Conservation (phyloP, 495 filamentous ascomycete genomes). For the Gamarada debralockiae region DNA sequence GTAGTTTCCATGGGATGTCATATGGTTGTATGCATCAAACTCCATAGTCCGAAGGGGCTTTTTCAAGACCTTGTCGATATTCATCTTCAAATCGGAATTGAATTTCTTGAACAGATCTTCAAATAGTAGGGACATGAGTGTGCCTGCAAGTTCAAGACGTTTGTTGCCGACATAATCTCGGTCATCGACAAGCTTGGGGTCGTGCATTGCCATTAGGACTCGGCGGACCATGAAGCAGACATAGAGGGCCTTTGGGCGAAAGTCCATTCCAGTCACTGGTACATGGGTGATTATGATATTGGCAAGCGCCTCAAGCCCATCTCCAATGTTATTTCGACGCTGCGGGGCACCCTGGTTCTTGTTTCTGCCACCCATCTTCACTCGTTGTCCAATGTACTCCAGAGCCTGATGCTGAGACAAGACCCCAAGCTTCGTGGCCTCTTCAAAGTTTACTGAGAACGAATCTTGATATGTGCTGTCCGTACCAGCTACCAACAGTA, state of each 20-base stretch:
- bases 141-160: constrained; percentile 86
- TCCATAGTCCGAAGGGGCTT: constrained; percentile 80
- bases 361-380: constrained; percentile 75
- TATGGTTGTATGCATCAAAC: constrained; percentile 77
- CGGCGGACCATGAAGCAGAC: constrained; percentile 93
- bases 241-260: constrained; percentile 92
- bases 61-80: constrained; percentile 88
- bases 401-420: constrained; percentile 92
- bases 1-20: constrained; percentile 70
- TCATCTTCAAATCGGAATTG: constrained; percentile 78
- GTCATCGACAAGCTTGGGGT: constrained; percentile 86
- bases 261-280: constrained; percentile 82
- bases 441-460: constrained; percentile 92
- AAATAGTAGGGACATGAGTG: constrained; percentile 91
- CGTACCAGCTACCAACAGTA: constrained; percentile 79
- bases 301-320: constrained; percentile 86
- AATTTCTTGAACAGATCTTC: constrained; percentile 97
- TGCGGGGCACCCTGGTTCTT: constrained; percentile 40
- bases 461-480: constrained; percentile 88
- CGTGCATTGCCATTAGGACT: constrained; percentile 88
- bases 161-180: constrained; percentile 99
- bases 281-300: constrained; percentile 92
- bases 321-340: constrained; percentile 70
- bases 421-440: constrained; percentile 73
- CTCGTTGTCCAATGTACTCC: constrained; percentile 79